A percentile compares a stretch with the other conserved stretches of the same genome.
These are phyloP conservation scores for Erigeron philadelphicus DNA, from an alignment of 140 eudicot species.

Conservation along the genomic window DNA sequence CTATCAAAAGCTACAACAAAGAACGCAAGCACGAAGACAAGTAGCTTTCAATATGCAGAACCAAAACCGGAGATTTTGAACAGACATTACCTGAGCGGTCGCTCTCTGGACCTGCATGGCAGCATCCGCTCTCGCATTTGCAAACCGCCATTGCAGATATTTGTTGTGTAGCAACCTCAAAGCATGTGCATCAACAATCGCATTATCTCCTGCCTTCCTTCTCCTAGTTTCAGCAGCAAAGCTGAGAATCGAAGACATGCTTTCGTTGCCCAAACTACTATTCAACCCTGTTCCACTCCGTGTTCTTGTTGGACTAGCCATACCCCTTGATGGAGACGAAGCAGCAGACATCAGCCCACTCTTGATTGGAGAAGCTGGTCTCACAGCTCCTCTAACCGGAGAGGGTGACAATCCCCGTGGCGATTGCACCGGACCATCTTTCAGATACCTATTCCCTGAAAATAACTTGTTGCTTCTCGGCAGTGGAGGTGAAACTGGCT, in stretches of 20 bases:
- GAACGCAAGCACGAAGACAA: constrained; percentile 18
- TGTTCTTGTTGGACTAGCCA: constrained; percentile 55
- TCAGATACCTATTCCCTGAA: constrained; percentile 34
- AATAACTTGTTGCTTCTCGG: constrained; percentile 29
- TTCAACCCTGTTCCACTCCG: constrained; percentile 35
- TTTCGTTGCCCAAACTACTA: constrained; percentile 30
- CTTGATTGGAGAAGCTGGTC: constrained; percentile 65
- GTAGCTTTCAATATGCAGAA: constrained; percentile 5
- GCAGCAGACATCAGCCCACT: constrained; percentile 28
- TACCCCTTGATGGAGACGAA: constrained; percentile 42
- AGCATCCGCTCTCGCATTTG: constrained; percentile 73
- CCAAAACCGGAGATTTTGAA: constrained; percentile 5
- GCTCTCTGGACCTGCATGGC: constrained; percentile 48
- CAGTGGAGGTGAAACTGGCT: constrained; percentile 54
- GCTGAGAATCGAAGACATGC: constrained; percentile 53
- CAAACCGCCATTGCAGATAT: constrained; percentile 84
- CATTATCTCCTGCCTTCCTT: constrained; percentile 73
- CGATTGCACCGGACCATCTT: constrained; percentile 40
- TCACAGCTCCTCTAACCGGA: constrained; percentile 56
- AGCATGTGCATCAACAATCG: constrained; percentile 67
- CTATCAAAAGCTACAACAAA: constrained; percentile 22
- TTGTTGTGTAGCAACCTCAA: constrained; percentile 67
- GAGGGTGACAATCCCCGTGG: constrained; percentile 55
- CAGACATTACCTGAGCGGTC: constrained; percentile 56
- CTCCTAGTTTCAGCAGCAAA: constrained; percentile 77